These are phyloP conservation scores for Fraxinus anomala DNA, from an alignment of 257 asterid genomes.

Conservation along the genomic window DNA sequence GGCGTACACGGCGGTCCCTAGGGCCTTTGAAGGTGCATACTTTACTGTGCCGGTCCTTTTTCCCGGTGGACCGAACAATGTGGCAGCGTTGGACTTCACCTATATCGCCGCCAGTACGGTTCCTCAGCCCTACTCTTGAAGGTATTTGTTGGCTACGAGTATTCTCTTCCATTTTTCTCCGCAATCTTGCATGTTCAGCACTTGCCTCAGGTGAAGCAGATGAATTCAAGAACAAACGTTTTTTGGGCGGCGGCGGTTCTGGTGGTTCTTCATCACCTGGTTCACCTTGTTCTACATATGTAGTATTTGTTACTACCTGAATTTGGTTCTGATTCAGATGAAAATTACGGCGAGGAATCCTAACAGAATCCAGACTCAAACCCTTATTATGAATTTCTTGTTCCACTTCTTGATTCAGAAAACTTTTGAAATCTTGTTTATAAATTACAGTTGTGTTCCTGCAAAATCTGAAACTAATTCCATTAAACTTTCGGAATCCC, in stretches of 20 bases:
- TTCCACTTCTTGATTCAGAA: conserved; percentile 63
- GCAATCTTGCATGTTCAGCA: conserved; percentile 70
- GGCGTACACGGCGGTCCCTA: conserved; percentile 92
- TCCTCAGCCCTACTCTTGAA: neutral
- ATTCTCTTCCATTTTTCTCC: conserved; percentile 41
- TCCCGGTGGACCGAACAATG: conserved; percentile 89
- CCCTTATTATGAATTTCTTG: conserved; percentile 39
- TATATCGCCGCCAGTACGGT: conserved; percentile 57
- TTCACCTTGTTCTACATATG: conserved; percentile 35
- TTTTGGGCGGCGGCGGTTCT: conserved; percentile 40
- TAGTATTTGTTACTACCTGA: conserved; percentile 24
- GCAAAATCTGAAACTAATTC: neutral
- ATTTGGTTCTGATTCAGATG: conserved; percentile 34
- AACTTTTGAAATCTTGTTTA: neutral
- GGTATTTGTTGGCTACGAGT: neutral
- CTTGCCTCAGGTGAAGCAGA: conserved; percentile 41
- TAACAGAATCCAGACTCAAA: conserved; percentile 92
- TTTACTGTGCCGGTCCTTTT: conserved; percentile 98
- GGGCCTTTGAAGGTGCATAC: conserved; percentile 99
- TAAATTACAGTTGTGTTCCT: neutral
- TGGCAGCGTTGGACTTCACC: conserved; percentile 96
- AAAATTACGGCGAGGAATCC: conserved; percentile 42
- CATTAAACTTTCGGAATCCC: neutral
- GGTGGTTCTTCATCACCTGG: conserved; percentile 19
- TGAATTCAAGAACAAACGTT: conserved; percentile 41